Conservation (phyloP, 2,329 filamentous ascomycete genomes). For the Byssoonygena ceratinophila region DNA sequence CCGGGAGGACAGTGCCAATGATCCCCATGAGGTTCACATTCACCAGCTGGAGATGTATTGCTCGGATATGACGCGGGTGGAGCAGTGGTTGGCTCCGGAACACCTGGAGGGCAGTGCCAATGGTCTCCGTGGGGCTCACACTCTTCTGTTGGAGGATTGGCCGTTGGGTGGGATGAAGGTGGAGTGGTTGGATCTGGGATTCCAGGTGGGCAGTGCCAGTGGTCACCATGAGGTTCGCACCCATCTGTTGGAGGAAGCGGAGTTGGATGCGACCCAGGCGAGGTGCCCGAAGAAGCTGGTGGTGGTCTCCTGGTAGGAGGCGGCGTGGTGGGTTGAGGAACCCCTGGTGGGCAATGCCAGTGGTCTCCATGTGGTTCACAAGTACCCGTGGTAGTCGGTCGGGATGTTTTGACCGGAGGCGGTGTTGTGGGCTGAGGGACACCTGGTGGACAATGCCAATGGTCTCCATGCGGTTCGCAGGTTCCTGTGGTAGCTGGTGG, state of each 20-base stretch:
- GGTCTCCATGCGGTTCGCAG: conserved; percentile 1
- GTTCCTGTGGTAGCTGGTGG: background rate
- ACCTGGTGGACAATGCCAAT: conserved; percentile 10
- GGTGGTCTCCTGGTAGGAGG: background rate
- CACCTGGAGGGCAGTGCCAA: conserved; percentile 7
- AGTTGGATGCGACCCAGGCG: background rate
- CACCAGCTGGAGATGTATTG: background rate
- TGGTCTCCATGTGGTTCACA: background rate
- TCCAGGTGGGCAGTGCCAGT: conserved; percentile 7
- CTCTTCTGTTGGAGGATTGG: background rate
- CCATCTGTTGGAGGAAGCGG: background rate
- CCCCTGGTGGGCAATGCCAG: conserved; percentile 1
- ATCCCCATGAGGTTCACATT: conserved; percentile 6
- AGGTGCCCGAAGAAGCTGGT: no score
- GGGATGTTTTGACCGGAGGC: background rate
- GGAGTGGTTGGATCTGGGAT: conserved; percentile 5
- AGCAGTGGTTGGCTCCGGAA: conserved; percentile 4
- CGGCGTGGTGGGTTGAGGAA: background rate
- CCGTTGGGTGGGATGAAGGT: background rate
- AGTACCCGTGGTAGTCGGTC: background rate
- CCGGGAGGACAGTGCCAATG: conserved; percentile 8
- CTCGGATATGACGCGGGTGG: background rate
- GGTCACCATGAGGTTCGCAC: conserved; percentile 3
- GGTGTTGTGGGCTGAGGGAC: conserved; percentile 6
- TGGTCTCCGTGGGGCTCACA: conserved; percentile 8